phyloP scores from a whole-genome alignment of 305 asterid genomes.

The Fraxinus paxiana region DNA sequence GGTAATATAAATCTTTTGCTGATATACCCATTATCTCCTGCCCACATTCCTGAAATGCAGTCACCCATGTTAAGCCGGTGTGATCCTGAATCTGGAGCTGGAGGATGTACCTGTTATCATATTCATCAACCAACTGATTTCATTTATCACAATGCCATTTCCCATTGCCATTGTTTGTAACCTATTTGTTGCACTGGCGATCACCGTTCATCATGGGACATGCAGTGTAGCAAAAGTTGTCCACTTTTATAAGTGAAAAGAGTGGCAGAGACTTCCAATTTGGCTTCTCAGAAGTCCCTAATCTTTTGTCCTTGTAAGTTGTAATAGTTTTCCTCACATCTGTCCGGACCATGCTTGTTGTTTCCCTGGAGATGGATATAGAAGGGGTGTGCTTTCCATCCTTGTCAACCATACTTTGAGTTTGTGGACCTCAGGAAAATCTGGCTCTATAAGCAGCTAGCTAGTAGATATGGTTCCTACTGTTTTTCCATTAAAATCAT shows the following conservation, averaged over 20 bases:
- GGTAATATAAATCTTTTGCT: conserved; percentile 28
- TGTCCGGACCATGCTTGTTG: conserved; percentile 31
- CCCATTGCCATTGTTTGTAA: conserved; percentile 43
- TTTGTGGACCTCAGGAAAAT: conserved; percentile 67
- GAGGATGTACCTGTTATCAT: conserved; percentile 45
- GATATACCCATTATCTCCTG: conserved; percentile 39
- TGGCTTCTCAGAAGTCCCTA: conserved; percentile 88
- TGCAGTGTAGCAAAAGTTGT: conserved; percentile 58
- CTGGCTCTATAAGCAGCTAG: conserved; percentile 73
- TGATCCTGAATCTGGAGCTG: conserved; percentile 41
- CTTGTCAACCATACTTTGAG: conserved; percentile 63
- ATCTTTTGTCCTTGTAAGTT: conserved; percentile 57
- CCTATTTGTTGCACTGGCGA: conserved; percentile 44
- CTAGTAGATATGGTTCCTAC: conserved; percentile 43
- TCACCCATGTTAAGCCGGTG: conserved; percentile 42
- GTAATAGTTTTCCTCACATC: conserved; percentile 56
- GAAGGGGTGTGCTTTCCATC: conserved; percentile 65
- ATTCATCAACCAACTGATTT: conserved; percentile 42
- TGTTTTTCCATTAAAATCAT: conserved; percentile 8
- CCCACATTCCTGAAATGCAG: conserved; percentile 47
- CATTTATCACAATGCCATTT: conserved; percentile 49
- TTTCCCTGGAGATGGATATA: conserved; percentile 68
- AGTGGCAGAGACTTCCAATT: conserved; percentile 81
- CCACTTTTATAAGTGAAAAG: conserved; percentile 53
- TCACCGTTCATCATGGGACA: conserved; percentile 42